Percentiles rank a stretch among this genome's conserved stretches.
Conservation (phyloP, 2,329 filamentous ascomycete genomes). For the Coniochaeta prunicola region DNA sequence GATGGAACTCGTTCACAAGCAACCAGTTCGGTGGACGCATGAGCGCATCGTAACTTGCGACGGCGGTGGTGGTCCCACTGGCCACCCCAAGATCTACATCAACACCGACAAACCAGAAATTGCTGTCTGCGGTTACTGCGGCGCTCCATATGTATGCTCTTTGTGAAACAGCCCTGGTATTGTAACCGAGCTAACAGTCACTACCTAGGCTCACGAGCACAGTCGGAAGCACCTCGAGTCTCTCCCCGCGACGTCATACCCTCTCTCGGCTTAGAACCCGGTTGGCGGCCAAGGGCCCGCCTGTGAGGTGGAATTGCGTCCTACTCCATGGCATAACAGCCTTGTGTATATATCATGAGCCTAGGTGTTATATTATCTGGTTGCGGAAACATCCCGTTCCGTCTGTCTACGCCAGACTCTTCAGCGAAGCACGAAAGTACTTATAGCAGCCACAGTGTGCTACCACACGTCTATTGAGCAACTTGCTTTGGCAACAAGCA, state of each 20-base stretch:
- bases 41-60: conserved; percentile 78
- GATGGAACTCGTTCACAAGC: conserved; percentile 92
- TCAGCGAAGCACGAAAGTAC: background rate
- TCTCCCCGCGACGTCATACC: conserved; percentile 73
- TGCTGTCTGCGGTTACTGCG: conserved; percentile 84
- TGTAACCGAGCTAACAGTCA: conserved; percentile 12
- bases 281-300: no score
- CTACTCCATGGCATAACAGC: background rate
- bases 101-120: conserved; percentile 98
- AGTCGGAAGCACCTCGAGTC: conserved; percentile 80
- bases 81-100: conserved; percentile 93
- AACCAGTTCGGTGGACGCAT: conserved; percentile 89
- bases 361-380: conserved; percentile 1
- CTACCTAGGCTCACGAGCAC: conserved; percentile 85
- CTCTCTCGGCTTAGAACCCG: conserved; percentile 37
- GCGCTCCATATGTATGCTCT: conserved; percentile 77
- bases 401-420: background rate
- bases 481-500: background rate
- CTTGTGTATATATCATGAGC: background rate
- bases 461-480: background rate
- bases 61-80: conserved; percentile 81
- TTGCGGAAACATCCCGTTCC: background rate
- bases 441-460: background rate
- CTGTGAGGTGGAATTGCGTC: no score
- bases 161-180: background rate